Evolutionary conservation across 305 asterid species (phyloP).

Genomic region (Solanum hybrid): DNA sequence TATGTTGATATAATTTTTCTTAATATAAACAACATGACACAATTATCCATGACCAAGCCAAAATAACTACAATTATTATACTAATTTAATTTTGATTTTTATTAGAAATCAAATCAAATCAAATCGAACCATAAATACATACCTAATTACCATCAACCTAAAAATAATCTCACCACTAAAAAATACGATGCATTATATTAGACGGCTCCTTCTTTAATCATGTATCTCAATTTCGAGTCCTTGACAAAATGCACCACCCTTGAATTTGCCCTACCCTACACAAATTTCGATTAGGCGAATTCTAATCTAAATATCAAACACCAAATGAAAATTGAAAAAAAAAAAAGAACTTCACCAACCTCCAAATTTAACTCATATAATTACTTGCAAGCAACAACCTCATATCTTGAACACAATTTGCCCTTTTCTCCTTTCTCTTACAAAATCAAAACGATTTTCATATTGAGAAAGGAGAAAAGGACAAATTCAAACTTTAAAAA

Average conservation of each 20-base stretch:
- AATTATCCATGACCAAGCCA: background rate
- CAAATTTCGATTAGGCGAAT: no score
- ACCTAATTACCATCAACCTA: background rate
- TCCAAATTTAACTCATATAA: background rate
- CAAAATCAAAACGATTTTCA: background rate
- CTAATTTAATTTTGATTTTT: background rate
- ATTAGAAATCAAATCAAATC: background rate
- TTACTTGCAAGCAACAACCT: background rate
- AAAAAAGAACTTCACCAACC: background rate
- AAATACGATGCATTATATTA: background rate
- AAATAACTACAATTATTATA: background rate
- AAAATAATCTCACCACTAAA: background rate
- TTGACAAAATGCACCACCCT: background rate
- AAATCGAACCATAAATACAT: background rate
- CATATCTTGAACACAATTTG: background rate
- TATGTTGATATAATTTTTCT: no score
- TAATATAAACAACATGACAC: background rate
- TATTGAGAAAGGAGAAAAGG: background rate
- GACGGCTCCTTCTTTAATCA: background rate
- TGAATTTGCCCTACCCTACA: no score
- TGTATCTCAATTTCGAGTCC: background rate
- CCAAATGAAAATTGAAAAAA: background rate
- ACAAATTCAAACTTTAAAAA: background rate
- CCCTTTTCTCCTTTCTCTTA: background rate
- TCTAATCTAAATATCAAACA: fast-evolving